Percentiles rank a stretch among this genome's conserved stretches.
These are phyloP conservation scores for Meyerozyma smithsonii DNA, from an alignment of 1,139 yeast genomes.

Conservation along the genomic window DNA sequence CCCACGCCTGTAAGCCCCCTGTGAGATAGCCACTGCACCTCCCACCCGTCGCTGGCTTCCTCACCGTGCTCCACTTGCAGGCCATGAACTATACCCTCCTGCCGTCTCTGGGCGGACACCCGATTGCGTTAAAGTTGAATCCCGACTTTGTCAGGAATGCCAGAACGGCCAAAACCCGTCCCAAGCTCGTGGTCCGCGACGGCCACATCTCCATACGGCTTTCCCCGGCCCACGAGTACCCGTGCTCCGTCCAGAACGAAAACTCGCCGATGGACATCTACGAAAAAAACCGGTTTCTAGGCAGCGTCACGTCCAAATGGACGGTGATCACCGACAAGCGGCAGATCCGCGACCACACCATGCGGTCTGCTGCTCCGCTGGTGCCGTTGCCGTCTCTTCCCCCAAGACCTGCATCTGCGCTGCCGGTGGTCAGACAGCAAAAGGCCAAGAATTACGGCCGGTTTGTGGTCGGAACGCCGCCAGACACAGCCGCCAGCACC, in stretches of 20 bases:
- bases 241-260: conserved; percentile 11
- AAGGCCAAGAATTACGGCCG: conserved; percentile 4
- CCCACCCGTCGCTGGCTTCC: background rate
- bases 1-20: no score
- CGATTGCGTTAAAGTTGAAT: background rate
- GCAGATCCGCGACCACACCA: conserved; percentile 9
- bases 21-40: no score
- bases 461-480: conserved; percentile 7
- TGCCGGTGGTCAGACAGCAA: background rate
- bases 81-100: background rate
- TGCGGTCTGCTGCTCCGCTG: background rate
- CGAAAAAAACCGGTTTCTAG: conserved; percentile 7
- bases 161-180: conserved; percentile 2
- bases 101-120: background rate
- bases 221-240: conserved; percentile 9
- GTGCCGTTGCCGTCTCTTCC: conserved; percentile 3
- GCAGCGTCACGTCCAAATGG: conserved; percentile 11
- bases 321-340: conserved; percentile 12
- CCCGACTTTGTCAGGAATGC: background rate
- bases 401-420: conserved; percentile 3
- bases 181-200: conserved; percentile 12
- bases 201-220: conserved; percentile 12
- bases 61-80: background rate
- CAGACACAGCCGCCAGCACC: no score
- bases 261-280: conserved; percentile 12